A percentile compares a stretch with the other conserved stretches of the same genome.
Conservation (phyloP, 2,329 filamentous ascomycete species). For the Ceratocystis huliohia region DNA sequence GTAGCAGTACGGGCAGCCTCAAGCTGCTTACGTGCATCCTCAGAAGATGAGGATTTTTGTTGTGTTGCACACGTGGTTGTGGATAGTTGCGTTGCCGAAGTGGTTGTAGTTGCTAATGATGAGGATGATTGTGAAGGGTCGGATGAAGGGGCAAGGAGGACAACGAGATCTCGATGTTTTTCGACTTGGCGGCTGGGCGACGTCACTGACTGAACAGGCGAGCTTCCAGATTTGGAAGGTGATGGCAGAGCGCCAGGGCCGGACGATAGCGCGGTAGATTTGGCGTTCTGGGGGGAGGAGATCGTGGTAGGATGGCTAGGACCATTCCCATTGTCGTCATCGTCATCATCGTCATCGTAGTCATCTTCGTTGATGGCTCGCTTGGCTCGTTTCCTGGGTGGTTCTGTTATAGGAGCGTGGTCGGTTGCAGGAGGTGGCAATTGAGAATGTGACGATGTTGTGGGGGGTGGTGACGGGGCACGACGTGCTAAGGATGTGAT, state of each 20-base stretch:
- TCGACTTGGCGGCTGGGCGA: constrained; percentile 34
- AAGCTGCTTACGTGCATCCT: constrained; percentile 83
- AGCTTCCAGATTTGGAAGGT: constrained; percentile 57
- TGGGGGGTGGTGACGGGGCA: constrained; percentile 22
- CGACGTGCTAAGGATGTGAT: constrained; percentile 51
- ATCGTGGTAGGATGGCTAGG: constrained; percentile 32
- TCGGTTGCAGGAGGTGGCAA: constrained; percentile 44
- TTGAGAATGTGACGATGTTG: constrained; percentile 13
- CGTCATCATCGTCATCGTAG: constrained; percentile 72
- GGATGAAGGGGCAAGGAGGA: constrained; percentile 11
- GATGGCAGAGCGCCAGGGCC: constrained; percentile 50
- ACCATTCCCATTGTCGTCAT: constrained; percentile 52
- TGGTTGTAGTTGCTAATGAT: not conserved
- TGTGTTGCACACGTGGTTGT: constrained; percentile 33
- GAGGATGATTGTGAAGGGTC: constrained; percentile 7
- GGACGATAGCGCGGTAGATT: constrained; percentile 32
- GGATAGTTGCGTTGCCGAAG: not conserved
- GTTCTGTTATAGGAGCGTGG: constrained; percentile 45
- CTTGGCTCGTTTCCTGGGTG: constrained; percentile 60
- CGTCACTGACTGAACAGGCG: constrained; percentile 48
- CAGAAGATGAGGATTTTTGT: constrained; percentile 54
- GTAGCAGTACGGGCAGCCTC: constrained; percentile 85
- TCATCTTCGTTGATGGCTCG: constrained; percentile 73
- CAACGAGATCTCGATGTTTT: constrained; percentile 20
- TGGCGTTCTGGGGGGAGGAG: constrained; percentile 39